Base-by-base conservation (phyloP, 1,284 basidiomycete genomes). In the Marasmius sp. region DNA sequence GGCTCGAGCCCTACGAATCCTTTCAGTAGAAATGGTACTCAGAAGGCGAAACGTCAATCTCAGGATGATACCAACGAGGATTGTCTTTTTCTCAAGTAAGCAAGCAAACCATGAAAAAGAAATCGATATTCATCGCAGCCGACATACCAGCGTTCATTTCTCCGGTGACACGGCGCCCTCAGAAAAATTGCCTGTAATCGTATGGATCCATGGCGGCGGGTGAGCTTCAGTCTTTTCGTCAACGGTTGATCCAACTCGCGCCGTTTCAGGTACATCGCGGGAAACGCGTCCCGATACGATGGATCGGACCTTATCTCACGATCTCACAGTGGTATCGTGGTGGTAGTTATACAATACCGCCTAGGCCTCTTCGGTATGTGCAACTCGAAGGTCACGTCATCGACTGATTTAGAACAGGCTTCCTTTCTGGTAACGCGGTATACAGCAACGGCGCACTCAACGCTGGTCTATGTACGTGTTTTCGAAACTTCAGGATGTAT, bases 1-100 rank as follows among this genome's bases (percentile, higher is more conserved):
- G 2, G 65, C 73, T 0, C 81, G 79, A 61, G 73, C 73, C 18
- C 80, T 79, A 63, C 75, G 76, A 55, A 52, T 58, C 3, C 9
- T 68, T 55, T 36, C 27, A 20, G 37, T 2, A 2, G 3, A 43
- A 12, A 12, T 6, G 41, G 3, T 12, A n/a, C 12, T 43, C 12
- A n/a, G 41, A 43, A 43, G n/a, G n/a, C n/a, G n/a, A 60, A n/a
- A 22, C 39, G 27, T 22, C 51, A 55, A 12, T 53, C 27, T 27
- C 27, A 27, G 27, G 27, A 27, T 27, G 27, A 5, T 27, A 5
- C 27, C 27, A 5, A 48, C 38, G 69, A 70, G 41, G 66, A 69
- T 56, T 69, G 67, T 58, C 58, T 69, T 18, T 69, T 67, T 37
- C 57, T 70, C 20, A 66, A 70, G 69, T 69, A 55, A 36, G 66